Evolutionary conservation across 768 basidiomycete genomes (phyloP).

Genomic region (Naganishia vaughanmartiniae): DNA sequence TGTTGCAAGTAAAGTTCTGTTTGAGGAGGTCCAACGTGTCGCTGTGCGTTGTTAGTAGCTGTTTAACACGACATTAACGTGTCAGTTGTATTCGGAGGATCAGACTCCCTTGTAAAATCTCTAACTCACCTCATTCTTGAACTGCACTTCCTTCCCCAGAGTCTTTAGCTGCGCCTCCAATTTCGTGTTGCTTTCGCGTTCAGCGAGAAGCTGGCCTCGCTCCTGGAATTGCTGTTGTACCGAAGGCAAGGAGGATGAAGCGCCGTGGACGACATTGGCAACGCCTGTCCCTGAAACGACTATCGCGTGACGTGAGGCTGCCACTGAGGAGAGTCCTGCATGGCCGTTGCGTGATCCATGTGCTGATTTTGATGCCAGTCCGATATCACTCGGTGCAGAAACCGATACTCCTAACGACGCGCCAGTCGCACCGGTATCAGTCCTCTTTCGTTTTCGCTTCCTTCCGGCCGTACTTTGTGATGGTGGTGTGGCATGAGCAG

Average conservation of each 20-base stretch:
- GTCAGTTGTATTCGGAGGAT: not conserved
- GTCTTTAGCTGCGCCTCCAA: conserved; percentile 17
- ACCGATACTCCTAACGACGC: no score
- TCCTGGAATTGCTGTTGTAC: conserved; percentile 19
- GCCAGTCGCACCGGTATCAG: not conserved
- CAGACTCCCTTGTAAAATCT: not conserved
- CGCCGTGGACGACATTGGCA: not conserved
- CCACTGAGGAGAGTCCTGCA: not conserved
- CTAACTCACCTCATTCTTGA: conserved; percentile 26
- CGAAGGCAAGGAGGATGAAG: not conserved
- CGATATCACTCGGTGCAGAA: not conserved
- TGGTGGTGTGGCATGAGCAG: not conserved
- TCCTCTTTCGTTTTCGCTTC: conserved; percentile 10
- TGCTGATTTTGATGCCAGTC: not conserved
- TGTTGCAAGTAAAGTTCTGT: conserved; percentile 30
- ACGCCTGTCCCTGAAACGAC: not conserved
- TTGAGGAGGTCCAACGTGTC: conserved; percentile 19
- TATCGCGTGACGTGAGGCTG: no score
- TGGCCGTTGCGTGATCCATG: not conserved
- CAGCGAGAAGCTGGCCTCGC: conserved; percentile 1
- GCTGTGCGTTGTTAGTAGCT: conserved; percentile 17
- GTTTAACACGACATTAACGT: not conserved
- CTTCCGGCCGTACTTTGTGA: not conserved
- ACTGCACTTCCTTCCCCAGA: conserved; percentile 15
- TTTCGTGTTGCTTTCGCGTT: conserved; percentile 18